A percentile compares a stretch with the other conserved stretches of the same genome.
Conservation (phyloP, 108 stramenopile species). For the Epithemia pelagica region DNA sequence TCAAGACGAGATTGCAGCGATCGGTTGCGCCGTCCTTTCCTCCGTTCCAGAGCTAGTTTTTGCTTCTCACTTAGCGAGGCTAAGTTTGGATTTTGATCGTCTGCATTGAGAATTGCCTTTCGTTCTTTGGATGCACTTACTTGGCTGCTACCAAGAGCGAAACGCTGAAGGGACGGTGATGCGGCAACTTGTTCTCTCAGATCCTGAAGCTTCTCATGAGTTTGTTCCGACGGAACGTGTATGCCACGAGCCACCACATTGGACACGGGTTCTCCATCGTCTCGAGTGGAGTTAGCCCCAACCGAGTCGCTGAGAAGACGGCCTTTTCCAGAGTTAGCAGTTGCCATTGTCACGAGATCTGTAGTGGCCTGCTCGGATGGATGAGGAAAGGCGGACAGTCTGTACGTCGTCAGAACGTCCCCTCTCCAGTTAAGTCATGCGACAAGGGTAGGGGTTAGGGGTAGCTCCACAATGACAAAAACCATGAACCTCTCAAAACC, state of each 20-base stretch:
- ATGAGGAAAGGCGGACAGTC: no score
- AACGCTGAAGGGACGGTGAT: not conserved
- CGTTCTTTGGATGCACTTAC: conserved; percentile 7
- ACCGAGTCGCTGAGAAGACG: no score
- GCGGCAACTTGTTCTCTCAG: not conserved
- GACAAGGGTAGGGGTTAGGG: no score
- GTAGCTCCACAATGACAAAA: no score
- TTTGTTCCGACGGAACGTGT: not conserved
- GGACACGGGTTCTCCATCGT: not conserved
- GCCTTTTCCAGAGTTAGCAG: no score
- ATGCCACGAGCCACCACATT: not conserved
- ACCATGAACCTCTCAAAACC: no score
- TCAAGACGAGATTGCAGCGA: conserved; percentile 27
- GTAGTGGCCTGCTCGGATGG: no score
- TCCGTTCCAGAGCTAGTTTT: conserved; percentile 32
- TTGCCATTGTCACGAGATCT: no score
- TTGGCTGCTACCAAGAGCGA: not conserved
- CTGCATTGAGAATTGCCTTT: not conserved
- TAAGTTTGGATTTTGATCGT: conserved; percentile 17
- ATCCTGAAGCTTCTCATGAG: conserved; percentile 2
- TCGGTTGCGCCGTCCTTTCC: conserved; percentile 22
- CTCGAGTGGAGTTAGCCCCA: no score
- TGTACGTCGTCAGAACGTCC: no score
- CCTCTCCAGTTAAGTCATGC: no score
- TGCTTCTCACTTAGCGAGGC: conserved; percentile 31